Conservation (phyloP, 2,329 filamentous ascomycete genomes). For the Fusarium sp. region DNA sequence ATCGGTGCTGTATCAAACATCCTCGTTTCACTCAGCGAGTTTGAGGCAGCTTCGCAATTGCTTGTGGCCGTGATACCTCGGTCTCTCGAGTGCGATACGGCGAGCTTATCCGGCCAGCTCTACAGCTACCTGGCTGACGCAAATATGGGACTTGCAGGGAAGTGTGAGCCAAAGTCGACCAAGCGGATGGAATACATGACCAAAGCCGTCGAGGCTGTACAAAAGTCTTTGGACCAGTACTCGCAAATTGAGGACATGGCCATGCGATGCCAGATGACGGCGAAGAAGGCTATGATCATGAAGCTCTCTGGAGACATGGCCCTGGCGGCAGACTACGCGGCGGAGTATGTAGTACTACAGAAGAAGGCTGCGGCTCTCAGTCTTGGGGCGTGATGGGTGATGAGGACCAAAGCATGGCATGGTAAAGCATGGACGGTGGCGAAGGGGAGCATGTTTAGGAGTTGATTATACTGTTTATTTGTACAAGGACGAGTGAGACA, state of each 20-base stretch:
- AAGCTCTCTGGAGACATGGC: constrained; percentile 70
- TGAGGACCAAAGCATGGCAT: constrained; percentile 1
- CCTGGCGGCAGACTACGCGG: constrained; percentile 71
- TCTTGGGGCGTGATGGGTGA: constrained; percentile 28
- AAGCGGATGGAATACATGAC: constrained; percentile 64
- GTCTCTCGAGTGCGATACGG: constrained; percentile 73
- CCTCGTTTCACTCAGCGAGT: constrained; percentile 74
- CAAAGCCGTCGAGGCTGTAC: constrained; percentile 66
- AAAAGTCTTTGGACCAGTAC: constrained; percentile 69
- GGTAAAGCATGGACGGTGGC: not conserved
- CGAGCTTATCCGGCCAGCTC: constrained; percentile 67
- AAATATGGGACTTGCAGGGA: constrained; percentile 77
- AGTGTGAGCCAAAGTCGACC: constrained; percentile 52
- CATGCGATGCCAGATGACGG: constrained; percentile 79
- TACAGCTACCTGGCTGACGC: constrained; percentile 78
- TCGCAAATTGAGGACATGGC: constrained; percentile 68
- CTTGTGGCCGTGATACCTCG: constrained; percentile 76
- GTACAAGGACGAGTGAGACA: constrained; percentile 14
- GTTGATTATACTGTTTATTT: constrained; percentile 29
- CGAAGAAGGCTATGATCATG: constrained; percentile 82
- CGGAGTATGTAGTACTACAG: constrained; percentile 67
- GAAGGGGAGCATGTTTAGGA: not conserved
- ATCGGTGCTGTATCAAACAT: constrained; percentile 72
- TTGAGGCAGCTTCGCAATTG: constrained; percentile 68
- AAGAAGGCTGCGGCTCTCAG: constrained; percentile 49